Base-by-base conservation (phyloP, 331 rosid genomes). In the Saraca asoca region DNA sequence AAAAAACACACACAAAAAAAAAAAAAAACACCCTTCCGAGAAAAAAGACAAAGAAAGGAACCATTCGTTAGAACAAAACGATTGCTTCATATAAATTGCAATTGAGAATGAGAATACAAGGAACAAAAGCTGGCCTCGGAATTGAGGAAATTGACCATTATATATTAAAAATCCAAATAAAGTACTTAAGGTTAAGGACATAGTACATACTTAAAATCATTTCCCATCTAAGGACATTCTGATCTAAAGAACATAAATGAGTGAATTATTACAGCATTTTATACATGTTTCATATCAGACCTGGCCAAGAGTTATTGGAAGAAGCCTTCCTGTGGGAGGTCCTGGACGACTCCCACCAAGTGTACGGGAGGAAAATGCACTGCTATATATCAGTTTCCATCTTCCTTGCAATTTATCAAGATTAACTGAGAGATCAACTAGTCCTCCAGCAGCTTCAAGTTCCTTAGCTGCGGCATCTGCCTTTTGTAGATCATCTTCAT, bases 311-410 rank as follows among this genome's bases (percentile, higher is more conserved):
- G 92, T 86, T 62, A 93, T 77, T 18, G 98, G 98, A 77, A 93
- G 96, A 43, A 93, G 84, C 61, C 96, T 90, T 84, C 97, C 78
- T 0, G 69, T 78, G 78, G 97, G 97, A 78, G 88, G 98, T 52
- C 97, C 97, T 54, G 98, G 98, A 38, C 98, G 97, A 74, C 96
- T 87, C 38, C 98, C 97, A 12, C 97, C 98, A 0, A 87, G 80
- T 13, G 98, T 88, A 2, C 88, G 90, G 55, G 97, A 81, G 2
- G 98, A 90, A 78, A 88, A 93, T 20, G 95, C 95, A 54, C 98
- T 93, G 83, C 97, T 93, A 66, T 90, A 90, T 62, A 90, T 80
- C 52, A 93, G 73, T 78, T 84, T 93, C 97, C 98, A 93, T 83
- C 87, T 86, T 41, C 98, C 98, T 77, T 93, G 98, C 80, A 93